Evolutionary conservation across 345 rosid species (phyloP).

Genomic region (Rhizophora apiculata): DNA sequence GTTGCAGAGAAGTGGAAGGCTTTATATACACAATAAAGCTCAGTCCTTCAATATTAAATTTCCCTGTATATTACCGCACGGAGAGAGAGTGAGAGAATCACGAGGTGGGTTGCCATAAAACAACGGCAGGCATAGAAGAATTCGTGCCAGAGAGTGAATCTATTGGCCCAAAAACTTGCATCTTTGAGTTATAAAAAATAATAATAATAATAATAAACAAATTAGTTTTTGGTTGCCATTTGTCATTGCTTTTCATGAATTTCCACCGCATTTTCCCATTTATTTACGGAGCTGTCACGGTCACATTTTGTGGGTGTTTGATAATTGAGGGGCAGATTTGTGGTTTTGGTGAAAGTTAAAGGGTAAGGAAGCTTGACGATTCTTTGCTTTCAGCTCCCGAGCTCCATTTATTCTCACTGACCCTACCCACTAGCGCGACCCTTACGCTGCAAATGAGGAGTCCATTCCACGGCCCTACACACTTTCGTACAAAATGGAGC

Average conservation of each 20-base stretch:
- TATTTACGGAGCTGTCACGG: constrained; percentile 16
- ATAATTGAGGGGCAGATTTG: not conserved
- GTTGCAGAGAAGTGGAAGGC: no score
- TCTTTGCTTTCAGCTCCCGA: not conserved
- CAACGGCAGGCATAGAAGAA: constrained; percentile 31
- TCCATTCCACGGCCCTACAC: constrained; percentile 20
- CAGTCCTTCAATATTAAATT: no score
- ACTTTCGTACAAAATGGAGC: constrained; percentile 38
- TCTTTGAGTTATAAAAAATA: not conserved
- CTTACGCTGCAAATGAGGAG: not conserved
- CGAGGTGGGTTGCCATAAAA: constrained; percentile 2
- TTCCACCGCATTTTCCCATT: not conserved
- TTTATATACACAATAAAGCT: no score
- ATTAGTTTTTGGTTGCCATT: no score
- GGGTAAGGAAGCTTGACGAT: not conserved
- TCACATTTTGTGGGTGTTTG: not conserved
- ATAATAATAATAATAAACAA: no score
- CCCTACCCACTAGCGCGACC: constrained; percentile 14
- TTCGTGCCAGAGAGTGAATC: constrained; percentile 35
- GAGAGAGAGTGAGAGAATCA: not conserved
- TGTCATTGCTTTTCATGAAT: no score
- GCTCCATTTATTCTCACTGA: not conserved
- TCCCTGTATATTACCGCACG: not conserved
- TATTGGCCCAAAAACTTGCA: constrained; percentile 40
- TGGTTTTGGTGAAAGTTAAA: not conserved